Evolutionary conservation across 768 basidiomycete species (phyloP), one percentile per base, ranked within the genome.

Genomic region (Macrolepiota albuminosa): DNA sequence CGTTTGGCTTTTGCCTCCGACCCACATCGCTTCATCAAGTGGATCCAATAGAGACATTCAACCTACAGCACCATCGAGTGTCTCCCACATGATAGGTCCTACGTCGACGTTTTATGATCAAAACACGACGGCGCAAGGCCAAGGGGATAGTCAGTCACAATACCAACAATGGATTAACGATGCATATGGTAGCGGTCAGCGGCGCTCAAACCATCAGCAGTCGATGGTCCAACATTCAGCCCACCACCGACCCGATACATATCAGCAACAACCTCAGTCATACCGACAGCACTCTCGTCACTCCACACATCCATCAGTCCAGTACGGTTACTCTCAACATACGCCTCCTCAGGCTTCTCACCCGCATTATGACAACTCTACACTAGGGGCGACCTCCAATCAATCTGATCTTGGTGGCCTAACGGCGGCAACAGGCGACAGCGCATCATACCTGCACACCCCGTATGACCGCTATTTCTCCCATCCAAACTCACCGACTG

Each of bases 61-160:
- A 53, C 60, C 52, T 21, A 43, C 63, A 48, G n/a, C 63, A 8
- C 54, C 63, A 24, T 63, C 69, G 52, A 66, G 69, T 10, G 39
- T 61, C 47, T 69, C 70, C 14, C 55, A 43, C 43, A 85, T 86
- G 84, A 85, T 86, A 62, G 80, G 81, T 40, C 76, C 84, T 16
- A 74, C 76, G 0, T 75, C 82, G 9, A 76, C 82, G 7, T 83
- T 83, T 64, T 86, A 84, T 67, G 81, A 82, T 57, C 73, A 82
- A 6, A 71, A 79, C 21, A 72, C 74, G 4, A 65, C 70, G n/a
- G 65, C 67, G 24, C 56, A 71, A 14, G 65, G 69, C 37, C 67
- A 68, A 48, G 63, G 63, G 48, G 66, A 70, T 61, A 54, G 58
- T 31, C 66, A 68, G 42, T 61, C 68, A 61, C 73, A 79, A 54